Base-by-base conservation (phyloP, 2,329 filamentous ascomycete genomes). In the Microcyclospora pomicola region DNA sequence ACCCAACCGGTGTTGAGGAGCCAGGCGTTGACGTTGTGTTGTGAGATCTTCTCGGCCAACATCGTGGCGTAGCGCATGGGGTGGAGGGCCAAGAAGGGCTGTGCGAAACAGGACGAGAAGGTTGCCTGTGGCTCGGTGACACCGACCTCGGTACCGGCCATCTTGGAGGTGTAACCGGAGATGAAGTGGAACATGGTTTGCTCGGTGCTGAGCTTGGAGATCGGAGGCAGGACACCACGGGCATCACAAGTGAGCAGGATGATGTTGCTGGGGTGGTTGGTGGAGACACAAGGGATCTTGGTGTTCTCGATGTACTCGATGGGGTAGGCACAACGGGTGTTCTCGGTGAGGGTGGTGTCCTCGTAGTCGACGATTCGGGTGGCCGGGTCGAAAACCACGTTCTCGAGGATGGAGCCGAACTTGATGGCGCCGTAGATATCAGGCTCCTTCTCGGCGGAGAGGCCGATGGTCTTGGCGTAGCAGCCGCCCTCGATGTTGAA, bases 111-210 rank as follows among this genome's bases (percentile, higher is more conserved):
- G 37, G 87, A 92, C 16, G 87, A 96, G 78, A 98, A 98, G 56
- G 91, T 98, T 15, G 91, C 91, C 68, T 96, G 85, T 48, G 91
- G 91, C 69, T 98, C 91, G 9, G 83, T 92, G 49, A 98, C 78
- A 58, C 91, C 91, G 49, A 95, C 85, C 69, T 98, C 91, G 27
- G 91, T 98, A 58, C 91, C 91, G 49, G 91, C 91, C 91, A 98
- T 98, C 80, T 98, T 98, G 60, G 88, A 96, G 48, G 91, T 98
- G 75, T 98, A 98, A 54, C 91, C 91, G 13, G 84, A 93, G 67
- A 98, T 98, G 78, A 98, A 98, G 75, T 98, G 91, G 80, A 96
- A 98, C 88, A 98, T 96, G 64, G 86, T 94, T 71, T 96, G 91
- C 56, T 84, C 77, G 48, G 81, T 76, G 71, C 82, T 78, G 61